Percentiles rank a stretch among this genome's conserved stretches.
phyloP scores from a whole-genome alignment of 2,329 filamentous ascomycete genomes.

The Tolypocladium cylindrosporum region DNA sequence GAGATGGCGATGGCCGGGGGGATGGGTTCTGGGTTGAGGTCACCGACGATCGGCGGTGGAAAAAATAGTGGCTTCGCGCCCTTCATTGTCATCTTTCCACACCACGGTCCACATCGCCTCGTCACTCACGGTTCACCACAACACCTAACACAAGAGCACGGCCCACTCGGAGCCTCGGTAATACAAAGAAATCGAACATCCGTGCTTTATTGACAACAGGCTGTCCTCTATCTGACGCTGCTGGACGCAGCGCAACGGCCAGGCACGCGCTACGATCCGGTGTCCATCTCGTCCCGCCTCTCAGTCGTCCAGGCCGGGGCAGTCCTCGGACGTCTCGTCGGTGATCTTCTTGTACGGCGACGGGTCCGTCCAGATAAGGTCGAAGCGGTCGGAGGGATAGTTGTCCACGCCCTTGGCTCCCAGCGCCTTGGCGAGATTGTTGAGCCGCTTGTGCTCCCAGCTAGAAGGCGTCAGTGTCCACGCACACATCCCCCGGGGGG shows the following conservation, averaged over 20 bases:
- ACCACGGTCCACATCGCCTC: neutral
- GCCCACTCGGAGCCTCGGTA: neutral
- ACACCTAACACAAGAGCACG: neutral
- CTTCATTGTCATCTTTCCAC: neutral
- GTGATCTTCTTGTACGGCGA: conserved; percentile 37
- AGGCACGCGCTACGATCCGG: neutral
- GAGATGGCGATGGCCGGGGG: neutral
- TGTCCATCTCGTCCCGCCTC: neutral
- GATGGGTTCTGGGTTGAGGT: too few species aligned
- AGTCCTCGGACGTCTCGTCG: conserved; percentile 36
- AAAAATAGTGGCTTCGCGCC: neutral
- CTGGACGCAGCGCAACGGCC: neutral
- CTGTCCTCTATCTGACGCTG: neutral
- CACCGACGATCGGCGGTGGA: neutral
- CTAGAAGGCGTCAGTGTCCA: conserved; percentile 15
- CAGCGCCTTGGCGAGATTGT: conserved; percentile 39
- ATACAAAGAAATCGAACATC: too few species aligned
- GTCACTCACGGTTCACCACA: neutral
- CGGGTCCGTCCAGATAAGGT: conserved; percentile 49
- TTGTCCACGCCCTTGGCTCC: conserved; percentile 37
- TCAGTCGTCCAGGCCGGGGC: conserved; percentile 38
- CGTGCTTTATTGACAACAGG: neutral
- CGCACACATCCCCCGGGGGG: too few species aligned
- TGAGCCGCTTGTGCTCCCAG: conserved; percentile 48
- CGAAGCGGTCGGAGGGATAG: conserved; percentile 40